Evolutionary conservation across 768 basidiomycete species (phyloP), one percentile per base, ranked within the genome.

Genomic region (Coprinopsis sp.): DNA sequence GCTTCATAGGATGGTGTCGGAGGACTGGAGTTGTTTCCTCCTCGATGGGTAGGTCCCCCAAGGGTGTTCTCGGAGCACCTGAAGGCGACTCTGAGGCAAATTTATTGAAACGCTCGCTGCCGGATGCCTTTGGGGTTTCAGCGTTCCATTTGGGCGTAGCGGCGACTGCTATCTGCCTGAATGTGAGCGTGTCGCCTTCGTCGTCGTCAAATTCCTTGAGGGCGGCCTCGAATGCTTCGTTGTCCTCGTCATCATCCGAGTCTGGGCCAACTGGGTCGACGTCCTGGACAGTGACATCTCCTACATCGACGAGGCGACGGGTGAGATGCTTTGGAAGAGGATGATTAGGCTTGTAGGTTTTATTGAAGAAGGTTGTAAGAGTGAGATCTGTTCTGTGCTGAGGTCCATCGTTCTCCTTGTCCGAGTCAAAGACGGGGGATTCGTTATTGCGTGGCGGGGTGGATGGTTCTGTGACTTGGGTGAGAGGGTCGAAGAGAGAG

Each of bases 401-500:
- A 40, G 47, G 45, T 25, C 55, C 54, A 25, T 46, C 50, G 53
- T 77, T 79, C 54, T 77, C 76, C 64, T 78, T 76, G 67, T 76
- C 71, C 0, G 69, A 68, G 28, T 71, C 65, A 31, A 42, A 6
- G 34, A 11, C n/a, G 1, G 65, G 57, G 16, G 69, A 63, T 11
- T 59, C 50, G 6, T 51, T 47, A 54, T 59, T 53, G 45, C 62
- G 55, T 45, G 44, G 52, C 5, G 56, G 51, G 5, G 56, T 54
- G 16, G 53, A 47, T 8, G 54, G 55, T 12, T 52, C 50, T 6
- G 27, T 31, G 13, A 50, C 31, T 3, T 51, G 49, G n/a, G 64
- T 49, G 27, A 79, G 69, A 21, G 77, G 77, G 63, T 79, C 77
- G 54, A 79, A 79, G 29, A 77, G 68, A 13, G 64, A 57, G 33